A percentile compares a stretch with the other conserved stretches of the same genome.
phyloP scores from a whole-genome alignment of 257 asterid genomes.

The Echites panduratus region DNA sequence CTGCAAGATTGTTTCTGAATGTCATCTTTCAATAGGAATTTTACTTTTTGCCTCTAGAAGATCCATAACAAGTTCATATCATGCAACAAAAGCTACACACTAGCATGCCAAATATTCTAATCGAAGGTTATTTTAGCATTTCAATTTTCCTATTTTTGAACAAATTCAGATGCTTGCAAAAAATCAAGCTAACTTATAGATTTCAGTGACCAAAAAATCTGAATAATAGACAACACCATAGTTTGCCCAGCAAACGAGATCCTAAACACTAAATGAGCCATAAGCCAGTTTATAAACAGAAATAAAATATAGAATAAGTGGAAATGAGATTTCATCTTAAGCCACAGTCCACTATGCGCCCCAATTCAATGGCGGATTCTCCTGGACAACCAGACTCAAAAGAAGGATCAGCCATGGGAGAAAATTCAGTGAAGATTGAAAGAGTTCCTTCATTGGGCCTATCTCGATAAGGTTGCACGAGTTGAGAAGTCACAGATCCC shows the following conservation, averaged over 20 bases:
- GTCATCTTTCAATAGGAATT: background rate
- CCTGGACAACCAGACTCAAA: slow-evolving; percentile 91
- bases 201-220: background rate
- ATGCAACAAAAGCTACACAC: background rate
- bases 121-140: background rate
- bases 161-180: background rate
- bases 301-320: background rate
- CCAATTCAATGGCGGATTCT: slow-evolving; percentile 88
- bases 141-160: background rate
- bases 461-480: slow-evolving; percentile 88
- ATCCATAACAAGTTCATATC: background rate
- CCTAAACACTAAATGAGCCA: background rate
- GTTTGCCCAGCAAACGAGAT: background rate
- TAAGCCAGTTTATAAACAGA: background rate
- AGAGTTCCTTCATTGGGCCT: slow-evolving; percentile 88
- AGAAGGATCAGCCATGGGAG: slow-evolving; percentile 98
- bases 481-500: slow-evolving; percentile 77
- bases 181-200: background rate
- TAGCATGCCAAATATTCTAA: background rate
- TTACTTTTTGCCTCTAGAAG: background rate
- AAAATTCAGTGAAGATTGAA: slow-evolving; percentile 79
- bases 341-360: slow-evolving; percentile 92
- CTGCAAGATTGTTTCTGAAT: slow-evolving; percentile 31
- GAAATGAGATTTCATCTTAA: slow-evolving; percentile 48
- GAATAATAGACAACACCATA: background rate